A percentile compares a stretch with the other conserved stretches of the same genome.
Conservation (phyloP, 2,329 filamentous ascomycete genomes). For the Periconia macrospinosa region DNA sequence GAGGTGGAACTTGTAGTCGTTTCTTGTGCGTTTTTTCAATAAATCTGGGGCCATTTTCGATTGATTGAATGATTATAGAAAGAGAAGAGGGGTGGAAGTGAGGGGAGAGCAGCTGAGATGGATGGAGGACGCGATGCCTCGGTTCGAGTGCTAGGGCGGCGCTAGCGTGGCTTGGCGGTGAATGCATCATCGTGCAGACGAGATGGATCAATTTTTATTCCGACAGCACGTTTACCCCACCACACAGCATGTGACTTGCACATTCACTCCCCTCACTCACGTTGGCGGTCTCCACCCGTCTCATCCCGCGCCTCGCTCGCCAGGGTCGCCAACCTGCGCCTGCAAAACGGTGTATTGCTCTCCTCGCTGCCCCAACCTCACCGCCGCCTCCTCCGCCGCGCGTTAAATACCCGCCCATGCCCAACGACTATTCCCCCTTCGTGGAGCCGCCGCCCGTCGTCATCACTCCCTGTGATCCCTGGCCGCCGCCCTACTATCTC, state of each 20-base stretch:
- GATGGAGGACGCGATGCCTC: too few relatives aligned
- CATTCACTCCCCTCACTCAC: slow-evolving; percentile 6
- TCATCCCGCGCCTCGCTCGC: slow-evolving; percentile 55
- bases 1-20: slow-evolving; percentile 76
- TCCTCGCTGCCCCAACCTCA: slow-evolving; percentile 28
- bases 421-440: slow-evolving; percentile 42
- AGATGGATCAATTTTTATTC: not conserved
- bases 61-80: too few relatives aligned
- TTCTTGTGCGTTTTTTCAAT: slow-evolving; percentile 63
- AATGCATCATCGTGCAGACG: too few relatives aligned
- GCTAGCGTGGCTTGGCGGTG: too few relatives aligned
- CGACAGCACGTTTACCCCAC: slow-evolving; percentile 4
- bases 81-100: too few relatives aligned
- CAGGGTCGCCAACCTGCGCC: slow-evolving; percentile 46
- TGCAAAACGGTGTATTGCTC: slow-evolving; percentile 47
- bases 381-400: slow-evolving; percentile 17
- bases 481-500: slow-evolving; percentile 75
- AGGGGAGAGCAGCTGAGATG: too few relatives aligned
- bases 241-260: slow-evolving; percentile 12
- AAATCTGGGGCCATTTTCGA: slow-evolving; percentile 26
- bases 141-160: too few relatives aligned
- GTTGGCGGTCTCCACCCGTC: slow-evolving; percentile 56
- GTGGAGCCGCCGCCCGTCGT: slow-evolving; percentile 52
- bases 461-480: slow-evolving; percentile 54
- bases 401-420: slow-evolving; percentile 32